Percentiles rank a stretch among this genome's conserved stretches.
Conservation (phyloP, 768 basidiomycete genomes). For the Lactarius indigo region DNA sequence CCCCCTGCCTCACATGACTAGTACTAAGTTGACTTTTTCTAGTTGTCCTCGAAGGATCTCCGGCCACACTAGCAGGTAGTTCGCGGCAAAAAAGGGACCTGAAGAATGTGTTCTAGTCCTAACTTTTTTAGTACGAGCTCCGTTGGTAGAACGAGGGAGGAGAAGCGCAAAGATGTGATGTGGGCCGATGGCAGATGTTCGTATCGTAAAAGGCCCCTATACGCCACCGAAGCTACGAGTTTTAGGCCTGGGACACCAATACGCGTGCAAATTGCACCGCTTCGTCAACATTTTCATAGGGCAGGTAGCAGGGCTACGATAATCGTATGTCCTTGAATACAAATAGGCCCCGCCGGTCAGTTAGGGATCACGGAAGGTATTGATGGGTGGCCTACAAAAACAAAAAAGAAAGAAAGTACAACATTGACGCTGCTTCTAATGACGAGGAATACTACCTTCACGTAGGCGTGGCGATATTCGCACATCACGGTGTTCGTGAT, state of each 20-base stretch:
- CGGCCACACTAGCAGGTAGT: no score
- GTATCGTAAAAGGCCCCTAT: no score
- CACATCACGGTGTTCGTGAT: neutral
- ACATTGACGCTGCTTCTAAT: neutral
- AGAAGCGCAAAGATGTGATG: neutral
- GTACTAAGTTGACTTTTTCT: neutral
- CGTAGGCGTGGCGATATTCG: no score
- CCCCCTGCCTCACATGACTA: neutral
- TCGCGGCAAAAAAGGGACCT: no score
- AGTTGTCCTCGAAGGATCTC: no score
- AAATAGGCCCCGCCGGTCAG: no score
- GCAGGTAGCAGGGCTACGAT: no score
- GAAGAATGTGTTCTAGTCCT: neutral
- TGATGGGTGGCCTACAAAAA: neutral
- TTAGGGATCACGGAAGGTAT: no score
- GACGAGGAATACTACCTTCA: neutral
- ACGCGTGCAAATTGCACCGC: neutral
- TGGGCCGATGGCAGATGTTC: no score
- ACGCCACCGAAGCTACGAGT: neutral
- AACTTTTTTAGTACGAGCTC: neutral
- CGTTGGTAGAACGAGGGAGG: neutral
- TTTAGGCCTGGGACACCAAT: neutral
- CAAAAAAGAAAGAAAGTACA: no score
- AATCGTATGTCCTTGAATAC: no score
- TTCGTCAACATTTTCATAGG: no score